Evolutionary conservation across 345 rosid genomes (phyloP).

Genomic region (Arabidopsis arenosa): DNA sequence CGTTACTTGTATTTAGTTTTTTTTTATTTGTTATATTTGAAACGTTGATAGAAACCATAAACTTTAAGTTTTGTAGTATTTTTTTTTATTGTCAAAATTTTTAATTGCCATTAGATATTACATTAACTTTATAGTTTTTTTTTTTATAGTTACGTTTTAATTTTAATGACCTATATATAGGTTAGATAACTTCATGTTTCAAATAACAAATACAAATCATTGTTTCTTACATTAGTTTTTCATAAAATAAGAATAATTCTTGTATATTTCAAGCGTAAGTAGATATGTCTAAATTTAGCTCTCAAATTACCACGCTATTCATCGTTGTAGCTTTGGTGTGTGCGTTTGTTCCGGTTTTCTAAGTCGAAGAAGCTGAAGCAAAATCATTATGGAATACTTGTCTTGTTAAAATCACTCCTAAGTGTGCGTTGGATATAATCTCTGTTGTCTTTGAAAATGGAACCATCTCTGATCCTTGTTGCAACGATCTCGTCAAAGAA

Average conservation of each 20-base stretch:
- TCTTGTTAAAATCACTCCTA: constrained; percentile 1
- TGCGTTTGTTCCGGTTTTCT: background rate
- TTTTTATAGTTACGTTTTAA: background rate
- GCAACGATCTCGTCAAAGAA: background rate
- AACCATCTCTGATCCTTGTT: background rate
- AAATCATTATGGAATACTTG: background rate
- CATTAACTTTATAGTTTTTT: too few relatives aligned
- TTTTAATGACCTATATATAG: background rate
- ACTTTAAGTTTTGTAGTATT: too few relatives aligned
- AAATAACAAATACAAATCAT: background rate
- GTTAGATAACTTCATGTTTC: background rate
- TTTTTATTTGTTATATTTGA: too few relatives aligned
- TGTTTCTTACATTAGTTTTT: background rate
- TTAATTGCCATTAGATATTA: background rate
- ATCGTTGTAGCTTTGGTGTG: background rate
- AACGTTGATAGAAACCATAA: too few relatives aligned
- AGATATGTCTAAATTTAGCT: background rate
- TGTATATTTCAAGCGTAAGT: background rate
- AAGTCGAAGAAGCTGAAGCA: background rate
- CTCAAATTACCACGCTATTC: background rate
- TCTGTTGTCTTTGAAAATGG: background rate
- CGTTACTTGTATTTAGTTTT: too few relatives aligned
- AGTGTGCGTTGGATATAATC: background rate
- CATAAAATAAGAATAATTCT: background rate
- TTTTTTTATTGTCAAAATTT: too few relatives aligned